Evolutionary conservation across 164 flowering plant species (phyloP).

Genomic region (Pachysandra terminalis): DNA sequence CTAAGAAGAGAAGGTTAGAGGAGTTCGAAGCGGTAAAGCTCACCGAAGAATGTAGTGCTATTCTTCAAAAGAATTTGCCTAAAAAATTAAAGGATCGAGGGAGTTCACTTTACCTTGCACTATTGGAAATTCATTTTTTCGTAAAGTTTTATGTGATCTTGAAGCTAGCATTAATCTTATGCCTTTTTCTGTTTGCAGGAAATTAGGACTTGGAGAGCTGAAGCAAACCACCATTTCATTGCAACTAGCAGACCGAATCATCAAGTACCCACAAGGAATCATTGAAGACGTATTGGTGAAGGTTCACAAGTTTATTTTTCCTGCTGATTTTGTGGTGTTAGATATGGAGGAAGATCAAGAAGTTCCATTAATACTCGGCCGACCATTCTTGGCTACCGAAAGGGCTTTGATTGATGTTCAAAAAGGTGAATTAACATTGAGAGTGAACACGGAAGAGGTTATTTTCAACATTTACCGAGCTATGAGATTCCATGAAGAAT

Average conservation of each 20-base stretch:
- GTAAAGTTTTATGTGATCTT: constrained; percentile 5
- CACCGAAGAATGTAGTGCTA: neutral
- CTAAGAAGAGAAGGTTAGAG: neutral
- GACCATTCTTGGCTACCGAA: constrained; percentile 9
- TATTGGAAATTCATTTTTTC: neutral
- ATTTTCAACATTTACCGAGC: neutral
- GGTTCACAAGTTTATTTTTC: constrained; percentile 15
- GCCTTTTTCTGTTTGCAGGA: neutral
- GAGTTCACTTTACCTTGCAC: constrained; percentile 9
- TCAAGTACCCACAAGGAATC: neutral
- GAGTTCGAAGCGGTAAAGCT: neutral
- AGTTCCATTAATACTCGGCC: constrained; percentile 3
- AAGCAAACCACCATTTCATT: neutral
- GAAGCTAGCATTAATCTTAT: constrained; percentile 17
- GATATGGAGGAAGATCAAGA: constrained; percentile 14
- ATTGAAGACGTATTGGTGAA: constrained; percentile 10
- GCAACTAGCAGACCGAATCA: neutral
- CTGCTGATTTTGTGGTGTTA: constrained; percentile 10
- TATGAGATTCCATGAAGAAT: neutral
- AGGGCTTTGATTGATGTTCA: constrained; percentile 6
- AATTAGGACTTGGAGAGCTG: neutral
- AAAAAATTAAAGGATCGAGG: constrained; percentile 13
- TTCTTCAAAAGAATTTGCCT: constrained; percentile 5
- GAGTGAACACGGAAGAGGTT: neutral
- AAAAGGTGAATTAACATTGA: constrained; percentile 3